Base-by-base conservation (phyloP, 2,329 filamentous ascomycete species). In the Claviceps fusiformis region DNA sequence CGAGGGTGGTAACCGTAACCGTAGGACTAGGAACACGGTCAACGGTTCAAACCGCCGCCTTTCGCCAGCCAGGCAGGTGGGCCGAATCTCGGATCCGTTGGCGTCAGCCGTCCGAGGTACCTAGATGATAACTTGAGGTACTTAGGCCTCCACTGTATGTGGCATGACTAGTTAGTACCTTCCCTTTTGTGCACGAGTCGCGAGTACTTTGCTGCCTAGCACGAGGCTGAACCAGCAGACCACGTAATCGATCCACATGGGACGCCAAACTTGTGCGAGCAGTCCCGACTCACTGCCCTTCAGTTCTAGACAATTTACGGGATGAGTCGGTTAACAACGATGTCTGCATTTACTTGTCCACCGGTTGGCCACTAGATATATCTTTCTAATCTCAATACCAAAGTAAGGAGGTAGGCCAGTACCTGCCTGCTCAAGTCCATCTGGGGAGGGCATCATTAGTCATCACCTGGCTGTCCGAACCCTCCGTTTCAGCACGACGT, bases 401-500 rank as follows among this genome's bases (percentile, higher is more conserved):
- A 24, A 24, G 24, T 24, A 24, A 24, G 24, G 24, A 24, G 24
- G 24, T 24, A 24, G 24, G 24, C 2, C 2, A 24, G 24, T 15
- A 15, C 13, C 37, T 39, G 5, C 37, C 11, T 37, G 11, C 35
- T 24, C 2, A 24, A 24, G 24, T 24, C 24, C 24, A 24, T 24
- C 24, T 24, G 24, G 24, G 24, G 2, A 24, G 24, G 24, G 43
- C 39, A 6, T 56, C 56, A 57, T 55, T 60, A 52, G 57, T 35
- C 54, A 50, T n/a, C 39, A 31, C 3, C 29, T 45, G 53, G 56
- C 43, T n/a, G 11, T 13, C 45, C 13, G 44, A 43, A 43, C 52
- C 49, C 54, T 56, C 58, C 58, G 50, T 43, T 37, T 52, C 54
- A 50, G 54, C 10, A 44, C 27, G 29, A 37, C 46, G 46, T n/a